Percentiles rank a stretch among this genome's conserved stretches.
Conservation (phyloP, 305 asterid genomes). For the Salvia sclarea region DNA sequence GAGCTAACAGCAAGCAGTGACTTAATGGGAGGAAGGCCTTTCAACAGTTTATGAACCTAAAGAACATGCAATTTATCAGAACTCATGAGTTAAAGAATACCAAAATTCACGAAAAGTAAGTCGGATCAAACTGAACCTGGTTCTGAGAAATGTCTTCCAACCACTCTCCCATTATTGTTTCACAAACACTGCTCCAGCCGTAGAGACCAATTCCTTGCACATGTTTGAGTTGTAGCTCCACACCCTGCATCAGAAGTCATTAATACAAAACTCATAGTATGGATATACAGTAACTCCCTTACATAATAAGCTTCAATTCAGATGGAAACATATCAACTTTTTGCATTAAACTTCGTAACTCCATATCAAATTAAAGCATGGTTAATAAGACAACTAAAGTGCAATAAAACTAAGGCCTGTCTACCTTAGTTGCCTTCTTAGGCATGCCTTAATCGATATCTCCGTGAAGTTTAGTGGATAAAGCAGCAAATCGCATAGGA, state of each 20-base stretch:
- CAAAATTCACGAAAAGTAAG: conserved; percentile 29
- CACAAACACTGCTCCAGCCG: conserved; percentile 86
- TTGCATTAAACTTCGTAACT: too few relatives aligned
- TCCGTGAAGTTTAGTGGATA: not conserved
- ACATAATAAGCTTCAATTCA: conserved; percentile 17
- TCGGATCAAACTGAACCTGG: conserved; percentile 59
- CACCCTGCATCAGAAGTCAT: conserved; percentile 63
- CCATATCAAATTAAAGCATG: too few relatives aligned
- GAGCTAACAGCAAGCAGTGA: conserved; percentile 96
- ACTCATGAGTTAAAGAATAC: conserved; percentile 29
- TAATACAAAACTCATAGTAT: conserved; percentile 18
- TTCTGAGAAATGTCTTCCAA: conserved; percentile 95
- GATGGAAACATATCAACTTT: too few relatives aligned
- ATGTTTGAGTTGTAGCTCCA: conserved; percentile 88
- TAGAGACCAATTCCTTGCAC: conserved; percentile 89
- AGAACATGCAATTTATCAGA: conserved; percentile 34
- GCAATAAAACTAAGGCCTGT: too few relatives aligned
- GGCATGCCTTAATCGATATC: too few relatives aligned
- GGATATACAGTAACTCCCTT: conserved; percentile 23
- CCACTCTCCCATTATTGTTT: conserved; percentile 91
- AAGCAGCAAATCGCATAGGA: conserved; percentile 18
- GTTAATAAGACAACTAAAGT: conserved; percentile 8
- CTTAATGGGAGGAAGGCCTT: conserved; percentile 96
- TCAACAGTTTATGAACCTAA: conserved; percentile 84
- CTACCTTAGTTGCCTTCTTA: too few relatives aligned